Evolutionary conservation across 2,329 filamentous ascomycete genomes (phyloP).

Genomic region (Diaporthe australafricana): DNA sequence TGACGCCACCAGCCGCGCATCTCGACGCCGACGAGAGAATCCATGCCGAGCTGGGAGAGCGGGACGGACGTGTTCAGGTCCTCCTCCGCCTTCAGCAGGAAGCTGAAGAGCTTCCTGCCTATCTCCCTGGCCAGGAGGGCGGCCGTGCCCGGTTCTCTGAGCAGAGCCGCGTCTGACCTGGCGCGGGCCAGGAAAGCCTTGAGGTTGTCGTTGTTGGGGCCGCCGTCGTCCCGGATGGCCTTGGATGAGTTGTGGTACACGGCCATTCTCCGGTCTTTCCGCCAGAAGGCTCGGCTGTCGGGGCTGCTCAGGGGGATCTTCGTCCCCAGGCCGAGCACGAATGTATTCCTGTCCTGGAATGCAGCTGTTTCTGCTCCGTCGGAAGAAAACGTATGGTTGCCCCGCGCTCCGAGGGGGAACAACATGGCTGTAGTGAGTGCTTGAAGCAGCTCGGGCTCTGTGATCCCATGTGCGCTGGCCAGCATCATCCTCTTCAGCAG

Average conservation of each 20-base stretch:
- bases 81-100: slow-evolving; percentile 11
- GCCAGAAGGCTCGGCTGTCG: slow-evolving; percentile 9
- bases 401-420: neutral
- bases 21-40: slow-evolving; percentile 31
- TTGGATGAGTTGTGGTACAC: slow-evolving; percentile 31
- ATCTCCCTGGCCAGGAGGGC: slow-evolving; percentile 6
- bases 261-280: slow-evolving; percentile 15
- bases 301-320: neutral
- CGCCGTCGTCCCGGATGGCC: neutral
- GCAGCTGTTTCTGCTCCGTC: neutral
- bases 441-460: slow-evolving; percentile 42
- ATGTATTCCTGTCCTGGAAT: neutral
- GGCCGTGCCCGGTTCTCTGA: neutral
- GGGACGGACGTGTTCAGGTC: slow-evolving; percentile 11
- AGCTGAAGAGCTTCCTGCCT: slow-evolving; percentile 21
- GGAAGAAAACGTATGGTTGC: neutral
- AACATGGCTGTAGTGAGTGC: slow-evolving; percentile 38
- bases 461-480: slow-evolving; percentile 31
- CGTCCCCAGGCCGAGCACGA: slow-evolving; percentile 2
- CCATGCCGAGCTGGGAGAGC: slow-evolving; percentile 30
- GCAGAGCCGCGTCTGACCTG: neutral
- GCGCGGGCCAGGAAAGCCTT: neutral
- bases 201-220: neutral
- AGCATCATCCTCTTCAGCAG: slow-evolving; percentile 51
- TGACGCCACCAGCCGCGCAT: slow-evolving; percentile 36